phyloP scores from a whole-genome alignment of 257 asterid species.

The Salvia rosmarinus region DNA sequence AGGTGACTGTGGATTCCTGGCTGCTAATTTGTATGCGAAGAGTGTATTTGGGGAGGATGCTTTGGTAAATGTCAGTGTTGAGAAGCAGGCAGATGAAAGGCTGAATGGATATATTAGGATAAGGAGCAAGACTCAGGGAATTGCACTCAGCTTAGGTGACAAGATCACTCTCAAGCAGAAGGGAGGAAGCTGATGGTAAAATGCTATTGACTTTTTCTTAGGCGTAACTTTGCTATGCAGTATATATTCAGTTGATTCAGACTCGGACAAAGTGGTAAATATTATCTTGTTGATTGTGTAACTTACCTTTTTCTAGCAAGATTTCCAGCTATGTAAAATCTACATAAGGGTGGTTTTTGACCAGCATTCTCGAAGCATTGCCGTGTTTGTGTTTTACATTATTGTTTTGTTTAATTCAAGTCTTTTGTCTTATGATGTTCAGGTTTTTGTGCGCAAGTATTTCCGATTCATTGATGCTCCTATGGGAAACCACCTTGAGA shows the following conservation, averaged over 20 bases:
- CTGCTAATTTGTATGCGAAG: conserved; percentile 96
- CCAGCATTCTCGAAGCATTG: background rate
- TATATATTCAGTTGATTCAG: conserved; percentile 7
- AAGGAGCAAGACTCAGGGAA: conserved; percentile 99
- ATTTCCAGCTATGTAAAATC: background rate
- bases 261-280: background rate
- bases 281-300: background rate
- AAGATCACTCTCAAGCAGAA: conserved; percentile 97
- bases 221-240: background rate
- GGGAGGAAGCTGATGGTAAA: conserved; percentile 85
- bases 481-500: conserved; percentile 20
- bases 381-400: background rate
- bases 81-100: conserved; percentile 88
- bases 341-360: background rate
- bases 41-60: conserved; percentile 99
- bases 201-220: background rate
- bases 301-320: conserved; percentile 19
- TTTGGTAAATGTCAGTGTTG: conserved; percentile 89
- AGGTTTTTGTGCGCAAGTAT: conserved; percentile 27
- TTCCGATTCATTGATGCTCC: conserved; percentile 2
- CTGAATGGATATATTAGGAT: conserved; percentile 94
- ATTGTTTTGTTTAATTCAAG: background rate
- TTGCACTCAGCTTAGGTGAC: conserved; percentile 99
- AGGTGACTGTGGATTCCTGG: conserved; percentile 97
- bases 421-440: conserved; percentile 14